Base-by-base conservation (phyloP, 495 filamentous ascomycete species). In the Amniculicola lignicola region DNA sequence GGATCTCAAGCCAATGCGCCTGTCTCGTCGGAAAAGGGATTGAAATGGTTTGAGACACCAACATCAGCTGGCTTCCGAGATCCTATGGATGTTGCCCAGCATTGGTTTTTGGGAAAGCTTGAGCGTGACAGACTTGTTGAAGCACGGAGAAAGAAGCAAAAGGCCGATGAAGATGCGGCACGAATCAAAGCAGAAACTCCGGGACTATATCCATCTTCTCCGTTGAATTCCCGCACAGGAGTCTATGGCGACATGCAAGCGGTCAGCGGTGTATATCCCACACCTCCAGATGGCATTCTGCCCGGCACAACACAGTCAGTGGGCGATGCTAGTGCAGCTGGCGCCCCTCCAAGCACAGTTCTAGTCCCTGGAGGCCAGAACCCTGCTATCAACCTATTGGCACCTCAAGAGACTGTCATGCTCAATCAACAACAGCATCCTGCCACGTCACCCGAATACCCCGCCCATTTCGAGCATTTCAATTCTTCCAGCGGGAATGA, bases 281-380 rank as follows among this genome's bases (percentile, higher is more conserved):
- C 90, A 3, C 90, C 90, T 22, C 90, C 90, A 37, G 90, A 94
- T 67, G 87, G 80, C 9, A 70, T 86, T 25, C 68, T 75, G 39
- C 70, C 67, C 10, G 61, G 54, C 18, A 43, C 44, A 16, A 27
- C 15, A 1, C 19, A 42, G 15, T 51, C 61, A 22, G 43, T 25
- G 21, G 44, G 50, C 14, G 56, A 59, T 39, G 35, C 56, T n/a
- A 36, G 38, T 42, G 11, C 52, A 31, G 46, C 56, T 4, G 51
- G 51, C 2, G 15, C 51, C 9, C 22, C 23, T 33, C 16, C 56
- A 9, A 57, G 39, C 28, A 49, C 42, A 2, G 41, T 55, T n/a
- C 24, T 54, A 22, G 22, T 42, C 14, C 47, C 46, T 41, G 51
- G 44, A 14, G 51, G 44, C 11, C 47, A 15, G 21, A 48, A 55